Evolutionary conservation across 2,329 filamentous ascomycete genomes (phyloP).

Genomic region (Sarocladium kiliense): DNA sequence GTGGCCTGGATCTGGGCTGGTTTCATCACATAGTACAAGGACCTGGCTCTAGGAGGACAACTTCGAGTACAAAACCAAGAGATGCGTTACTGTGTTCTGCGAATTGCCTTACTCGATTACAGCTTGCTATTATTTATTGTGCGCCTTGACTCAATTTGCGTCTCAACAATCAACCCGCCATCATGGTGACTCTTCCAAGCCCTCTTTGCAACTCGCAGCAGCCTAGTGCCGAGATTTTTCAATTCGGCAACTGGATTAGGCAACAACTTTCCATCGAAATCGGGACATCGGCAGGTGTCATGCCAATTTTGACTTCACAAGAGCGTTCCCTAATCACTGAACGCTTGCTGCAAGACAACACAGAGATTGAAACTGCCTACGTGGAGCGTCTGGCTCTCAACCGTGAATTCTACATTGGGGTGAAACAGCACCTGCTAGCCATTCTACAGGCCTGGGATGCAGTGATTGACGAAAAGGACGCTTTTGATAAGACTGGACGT

Average conservation of each 20-base stretch:
- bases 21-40: neutral
- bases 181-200: neutral
- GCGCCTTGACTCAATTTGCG: neutral
- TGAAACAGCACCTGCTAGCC: neutral
- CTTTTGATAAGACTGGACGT: too few species aligned
- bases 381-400: neutral
- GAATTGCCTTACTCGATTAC: neutral
- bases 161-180: neutral
- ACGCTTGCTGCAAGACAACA: neutral
- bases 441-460: neutral
- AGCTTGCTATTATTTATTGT: neutral
- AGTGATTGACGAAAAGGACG: too few species aligned
- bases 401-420: neutral
- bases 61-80: neutral
- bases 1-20: neutral
- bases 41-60: neutral
- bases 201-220: neutral
- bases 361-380: neutral
- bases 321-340: neutral
- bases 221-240: neutral
- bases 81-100: neutral
- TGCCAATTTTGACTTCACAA: neutral
- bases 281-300: neutral
- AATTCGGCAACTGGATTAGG: neutral
- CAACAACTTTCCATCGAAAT: neutral